phyloP scores from a whole-genome alignment of 2,329 filamentous ascomycete species.

The Trichoderma breve region DNA sequence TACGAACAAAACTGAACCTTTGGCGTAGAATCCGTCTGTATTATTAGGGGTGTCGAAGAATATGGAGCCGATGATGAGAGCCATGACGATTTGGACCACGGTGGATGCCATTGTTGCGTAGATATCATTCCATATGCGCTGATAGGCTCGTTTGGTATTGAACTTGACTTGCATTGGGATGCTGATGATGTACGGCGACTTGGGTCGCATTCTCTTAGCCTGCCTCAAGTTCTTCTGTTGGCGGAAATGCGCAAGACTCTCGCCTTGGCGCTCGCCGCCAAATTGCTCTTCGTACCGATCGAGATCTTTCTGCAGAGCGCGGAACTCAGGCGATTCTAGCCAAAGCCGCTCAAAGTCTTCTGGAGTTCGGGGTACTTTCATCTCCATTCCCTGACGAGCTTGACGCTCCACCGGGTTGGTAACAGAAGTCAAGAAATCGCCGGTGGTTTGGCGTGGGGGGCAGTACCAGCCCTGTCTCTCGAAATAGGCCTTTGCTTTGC shows the following conservation, averaged over 20 bases:
- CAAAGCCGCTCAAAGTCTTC: constrained; percentile 63
- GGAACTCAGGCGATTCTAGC: constrained; percentile 45
- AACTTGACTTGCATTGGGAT: constrained; percentile 53
- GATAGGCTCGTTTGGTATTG: constrained; percentile 51
- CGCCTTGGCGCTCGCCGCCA: constrained; percentile 40
- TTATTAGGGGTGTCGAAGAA: constrained; percentile 53
- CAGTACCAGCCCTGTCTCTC: constrained; percentile 67
- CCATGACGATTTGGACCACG: constrained; percentile 51
- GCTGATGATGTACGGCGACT: constrained; percentile 58
- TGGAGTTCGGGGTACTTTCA: constrained; percentile 62
- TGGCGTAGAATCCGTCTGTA: constrained; percentile 52
- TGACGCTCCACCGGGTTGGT: constrained; percentile 63
- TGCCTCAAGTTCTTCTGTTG: constrained; percentile 51
- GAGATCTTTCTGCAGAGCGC: constrained; percentile 47
- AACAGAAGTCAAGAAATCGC: constrained; percentile 67
- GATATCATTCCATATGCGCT: constrained; percentile 53
- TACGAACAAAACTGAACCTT: constrained; percentile 59
- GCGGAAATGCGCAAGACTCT: constrained; percentile 41
- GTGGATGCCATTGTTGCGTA: constrained; percentile 46
- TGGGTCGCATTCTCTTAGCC: constrained; percentile 50
- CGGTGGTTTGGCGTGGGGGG: constrained; percentile 63
- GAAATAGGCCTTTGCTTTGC: constrained; percentile 62
- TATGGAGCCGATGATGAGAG: constrained; percentile 60
- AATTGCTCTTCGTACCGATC: constrained; percentile 47
- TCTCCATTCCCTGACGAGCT: constrained; percentile 56